Conservation (phyloP, 2,329 filamentous ascomycete species). For the Botrytis cinerea region DNA sequence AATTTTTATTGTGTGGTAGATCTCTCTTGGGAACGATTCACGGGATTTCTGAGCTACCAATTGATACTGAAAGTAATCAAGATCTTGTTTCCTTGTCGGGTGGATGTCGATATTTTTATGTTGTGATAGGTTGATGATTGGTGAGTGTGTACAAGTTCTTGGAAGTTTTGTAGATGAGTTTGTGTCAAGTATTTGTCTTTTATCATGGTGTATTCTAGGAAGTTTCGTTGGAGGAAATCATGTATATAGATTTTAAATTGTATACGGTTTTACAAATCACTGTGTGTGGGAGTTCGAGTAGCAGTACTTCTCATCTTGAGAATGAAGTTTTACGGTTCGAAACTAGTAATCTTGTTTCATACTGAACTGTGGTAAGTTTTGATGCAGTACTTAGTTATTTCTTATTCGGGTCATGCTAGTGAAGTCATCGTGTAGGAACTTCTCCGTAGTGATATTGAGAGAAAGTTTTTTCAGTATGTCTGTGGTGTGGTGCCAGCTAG, state of each 20-base stretch:
- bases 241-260: background rate
- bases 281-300: accelerated
- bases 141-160: background rate
- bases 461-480: background rate
- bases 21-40: background rate
- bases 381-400: background rate
- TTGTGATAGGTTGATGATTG: background rate
- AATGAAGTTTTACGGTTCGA: background rate
- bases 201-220: background rate
- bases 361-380: background rate
- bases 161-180: background rate
- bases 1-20: accelerated
- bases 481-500: background rate
- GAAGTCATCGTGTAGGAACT: background rate
- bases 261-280: background rate
- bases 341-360: background rate
- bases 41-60: background rate
- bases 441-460: background rate
- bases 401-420: background rate
- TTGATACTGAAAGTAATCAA: accelerated
- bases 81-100: background rate
- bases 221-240: accelerated
- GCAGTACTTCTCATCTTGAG: background rate
- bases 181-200: background rate
- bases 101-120: background rate